Evolutionary conservation across 306 rosid species (phyloP), one percentile per base, ranked within the genome.

Genomic region (Biancaea sappan): DNA sequence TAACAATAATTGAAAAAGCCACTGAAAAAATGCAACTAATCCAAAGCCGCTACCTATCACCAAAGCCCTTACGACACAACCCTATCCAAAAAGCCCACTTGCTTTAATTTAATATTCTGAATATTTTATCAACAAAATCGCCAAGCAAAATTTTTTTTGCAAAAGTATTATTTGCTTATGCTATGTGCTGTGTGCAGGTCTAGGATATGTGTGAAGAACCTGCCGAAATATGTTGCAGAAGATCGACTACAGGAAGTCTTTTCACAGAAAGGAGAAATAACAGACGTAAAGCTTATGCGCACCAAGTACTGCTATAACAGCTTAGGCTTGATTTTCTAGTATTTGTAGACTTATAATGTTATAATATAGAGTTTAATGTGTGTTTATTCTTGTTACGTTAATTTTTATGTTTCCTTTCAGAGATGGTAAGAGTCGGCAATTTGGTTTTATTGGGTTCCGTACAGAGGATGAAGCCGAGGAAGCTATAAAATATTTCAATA

Each of bases 371-470:
- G 2, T n/a, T 70, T 56, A 10, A 18, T 44, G 1, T 66, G 50
- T 58, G 51, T 43, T 47, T 41, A 25, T 57, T 2, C 54, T 6
- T 44, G 29, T 22, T 53, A 53, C 8, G 22, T 56, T 63, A 35
- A 43, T 43, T 60, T 61, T 72, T 58, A 26, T 4, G 11, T 31
- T 37, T 26, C 4, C 5, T n/a, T n/a, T n/a, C 74, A 92, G 97
- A 73, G 86, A 91, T 44, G 97, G 98, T 8, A 88, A 85, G 76
- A 92, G 86, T 70, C 82, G 97, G 15, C 96, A 88, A 59, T 88
- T 90, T 61, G 96, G 88, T 19, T 94, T 91, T 78, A 79, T 91
- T 13, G 97, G 97, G 73, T 94, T 82, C 60, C 96, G 86, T n/a
- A 69, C 92, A 0, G 89, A 78, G 70, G 60, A 13, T 12, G 90